Evolutionary conservation across 129 eudicot genomes (phyloP).

Genomic region (Kitagawia praeruptora): DNA sequence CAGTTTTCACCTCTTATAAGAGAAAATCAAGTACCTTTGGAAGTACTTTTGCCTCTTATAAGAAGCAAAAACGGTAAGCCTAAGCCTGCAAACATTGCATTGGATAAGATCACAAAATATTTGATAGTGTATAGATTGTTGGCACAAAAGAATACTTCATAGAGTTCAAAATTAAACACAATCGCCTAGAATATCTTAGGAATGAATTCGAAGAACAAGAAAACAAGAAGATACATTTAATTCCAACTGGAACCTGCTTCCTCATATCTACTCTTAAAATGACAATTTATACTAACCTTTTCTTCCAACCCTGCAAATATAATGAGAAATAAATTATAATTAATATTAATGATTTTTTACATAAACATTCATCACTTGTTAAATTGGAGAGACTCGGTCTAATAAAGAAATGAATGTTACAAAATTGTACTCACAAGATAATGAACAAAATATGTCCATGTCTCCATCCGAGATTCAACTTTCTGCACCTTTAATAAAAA

Average conservation of each 20-base stretch:
- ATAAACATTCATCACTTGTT: neutral
- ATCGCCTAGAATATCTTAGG: neutral
- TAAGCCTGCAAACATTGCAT: neutral
- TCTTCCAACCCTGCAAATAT: slow-evolving; percentile 76
- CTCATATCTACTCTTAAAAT: neutral
- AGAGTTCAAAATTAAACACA: neutral
- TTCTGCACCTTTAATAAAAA: slow-evolving; percentile 43
- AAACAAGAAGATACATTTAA: neutral
- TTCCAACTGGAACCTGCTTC: neutral
- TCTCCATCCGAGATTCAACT: slow-evolving; percentile 31
- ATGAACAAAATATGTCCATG: slow-evolving; percentile 48
- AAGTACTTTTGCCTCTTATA: neutral
- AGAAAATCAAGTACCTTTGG: neutral
- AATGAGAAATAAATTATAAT: slow-evolving; percentile 6
- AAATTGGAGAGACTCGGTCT: neutral
- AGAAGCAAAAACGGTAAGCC: neutral
- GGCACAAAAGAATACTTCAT: neutral
- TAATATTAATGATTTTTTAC: neutral
- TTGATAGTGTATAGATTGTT: neutral
- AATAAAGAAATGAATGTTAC: neutral
- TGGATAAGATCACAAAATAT: neutral
- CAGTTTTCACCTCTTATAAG: neutral
- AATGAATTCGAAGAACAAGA: neutral
- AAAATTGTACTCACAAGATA: slow-evolving; percentile 52
- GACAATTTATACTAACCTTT: slow-evolving; percentile 40